Evolutionary conservation across 2,329 filamentous ascomycete species (phyloP).

Genomic region (Cytospora chrysosperma): DNA sequence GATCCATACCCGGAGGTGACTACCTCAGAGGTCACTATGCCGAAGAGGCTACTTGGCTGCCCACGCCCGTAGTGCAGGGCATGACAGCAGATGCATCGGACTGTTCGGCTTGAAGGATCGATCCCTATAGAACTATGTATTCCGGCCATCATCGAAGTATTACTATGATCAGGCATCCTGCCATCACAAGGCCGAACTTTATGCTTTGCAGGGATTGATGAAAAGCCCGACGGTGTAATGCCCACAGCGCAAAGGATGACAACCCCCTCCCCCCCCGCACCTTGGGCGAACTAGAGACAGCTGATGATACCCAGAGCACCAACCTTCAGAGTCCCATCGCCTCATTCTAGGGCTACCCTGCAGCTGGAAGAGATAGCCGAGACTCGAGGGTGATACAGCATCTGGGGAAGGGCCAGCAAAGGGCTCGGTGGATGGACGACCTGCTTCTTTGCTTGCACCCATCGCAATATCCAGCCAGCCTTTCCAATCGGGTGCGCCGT

Average conservation of each 20-base stretch:
- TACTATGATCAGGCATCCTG: no score
- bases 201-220: background rate
- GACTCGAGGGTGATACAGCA: background rate
- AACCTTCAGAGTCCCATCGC: constrained; percentile 6
- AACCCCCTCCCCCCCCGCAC: background rate
- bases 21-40: no score
- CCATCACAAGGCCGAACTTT: background rate
- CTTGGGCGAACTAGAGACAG: constrained; percentile 2
- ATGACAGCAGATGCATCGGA: background rate
- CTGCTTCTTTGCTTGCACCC: background rate
- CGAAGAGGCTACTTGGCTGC: background rate
- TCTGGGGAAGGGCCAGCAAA: background rate
- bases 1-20: background rate
- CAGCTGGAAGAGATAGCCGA: constrained; percentile 9
- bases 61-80: background rate
- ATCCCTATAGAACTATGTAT: no score
- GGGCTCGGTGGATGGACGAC: background rate
- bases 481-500: background rate
- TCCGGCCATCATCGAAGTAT: no score
- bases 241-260: background rate
- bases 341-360: constrained; percentile 1
- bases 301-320: constrained; percentile 1
- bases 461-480: background rate
- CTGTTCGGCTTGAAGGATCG: no score
- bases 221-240: background rate